phyloP scores from a whole-genome alignment of 192 early-diverging fungal species.

The Coemansia sp. region DNA sequence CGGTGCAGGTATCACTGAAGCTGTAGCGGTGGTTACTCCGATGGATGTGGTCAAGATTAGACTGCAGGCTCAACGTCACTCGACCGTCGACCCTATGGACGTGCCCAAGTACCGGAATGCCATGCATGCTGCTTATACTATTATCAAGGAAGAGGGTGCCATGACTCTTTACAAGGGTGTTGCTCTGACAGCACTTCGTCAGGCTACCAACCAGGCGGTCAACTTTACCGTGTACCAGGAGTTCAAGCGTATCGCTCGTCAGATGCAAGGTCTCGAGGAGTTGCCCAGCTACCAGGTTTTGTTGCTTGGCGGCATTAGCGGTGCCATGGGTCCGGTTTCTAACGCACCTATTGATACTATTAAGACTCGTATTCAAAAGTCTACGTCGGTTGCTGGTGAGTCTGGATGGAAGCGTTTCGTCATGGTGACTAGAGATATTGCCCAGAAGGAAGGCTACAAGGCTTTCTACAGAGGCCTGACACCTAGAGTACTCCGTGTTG shows the following conservation, averaged over 20 bases:
- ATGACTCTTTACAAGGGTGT: slow-evolving; percentile 93
- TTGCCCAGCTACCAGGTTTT: slow-evolving; percentile 91
- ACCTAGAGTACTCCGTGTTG: slow-evolving; percentile 90
- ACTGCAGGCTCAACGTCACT: slow-evolving; percentile 93
- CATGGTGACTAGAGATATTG: slow-evolving; percentile 73
- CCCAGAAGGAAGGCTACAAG: slow-evolving; percentile 82
- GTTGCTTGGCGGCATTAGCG: slow-evolving; percentile 87
- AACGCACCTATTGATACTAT: slow-evolving; percentile 98
- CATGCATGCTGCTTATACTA: slow-evolving; percentile 86
- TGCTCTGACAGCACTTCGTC: slow-evolving; percentile 86
- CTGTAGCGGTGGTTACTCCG: slow-evolving; percentile 92
- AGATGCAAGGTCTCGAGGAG: slow-evolving; percentile 65
- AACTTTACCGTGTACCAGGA: slow-evolving; percentile 98
- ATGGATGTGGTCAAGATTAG: slow-evolving; percentile 99
- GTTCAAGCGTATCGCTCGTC: slow-evolving; percentile 78
- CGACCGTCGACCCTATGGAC: slow-evolving; percentile 94
- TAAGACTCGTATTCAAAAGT: slow-evolving; percentile 97
- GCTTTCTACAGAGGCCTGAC: slow-evolving; percentile 97
- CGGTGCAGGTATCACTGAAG: slow-evolving; percentile 90
- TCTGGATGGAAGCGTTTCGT: slow-evolving; percentile 80
- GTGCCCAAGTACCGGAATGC: slow-evolving; percentile 97
- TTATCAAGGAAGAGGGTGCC: slow-evolving; percentile 88
- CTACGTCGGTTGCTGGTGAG: slow-evolving; percentile 64
- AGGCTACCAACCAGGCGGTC: slow-evolving; percentile 97
- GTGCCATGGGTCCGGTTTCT: slow-evolving; percentile 88